phyloP scores from a whole-genome alignment of 148 eudicot genomes.

The Chenopodium quinoa region DNA sequence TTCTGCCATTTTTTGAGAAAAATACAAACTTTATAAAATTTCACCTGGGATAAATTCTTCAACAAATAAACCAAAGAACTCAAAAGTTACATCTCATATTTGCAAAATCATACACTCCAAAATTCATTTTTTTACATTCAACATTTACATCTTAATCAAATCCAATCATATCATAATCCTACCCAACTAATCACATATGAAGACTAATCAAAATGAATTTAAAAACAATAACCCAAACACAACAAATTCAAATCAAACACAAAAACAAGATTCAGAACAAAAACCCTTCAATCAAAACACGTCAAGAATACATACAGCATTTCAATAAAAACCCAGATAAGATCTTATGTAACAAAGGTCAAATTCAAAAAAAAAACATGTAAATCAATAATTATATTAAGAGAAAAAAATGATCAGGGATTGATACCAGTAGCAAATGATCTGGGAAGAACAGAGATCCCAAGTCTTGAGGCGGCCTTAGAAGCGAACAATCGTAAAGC shows the following conservation, averaged over 20 bases:
- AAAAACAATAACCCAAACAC: not conserved
- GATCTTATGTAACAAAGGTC: conserved; percentile 8
- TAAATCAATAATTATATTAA: not conserved
- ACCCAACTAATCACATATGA: not conserved
- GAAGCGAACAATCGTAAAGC: conserved; percentile 62
- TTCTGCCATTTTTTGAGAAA: not conserved
- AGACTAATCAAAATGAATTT: no score
- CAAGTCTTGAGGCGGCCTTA: conserved; percentile 56
- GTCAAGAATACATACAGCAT: not conserved
- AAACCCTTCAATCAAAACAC: not conserved
- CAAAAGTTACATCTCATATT: not conserved
- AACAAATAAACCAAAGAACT: not conserved
- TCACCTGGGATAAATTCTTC: not conserved
- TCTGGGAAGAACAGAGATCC: conserved; percentile 48
- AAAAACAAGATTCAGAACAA: not conserved
- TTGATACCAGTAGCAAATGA: conserved; percentile 59
- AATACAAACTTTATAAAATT: not conserved
- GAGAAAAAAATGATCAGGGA: not conserved
- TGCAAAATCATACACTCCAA: not conserved
- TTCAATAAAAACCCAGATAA: conserved; percentile 22
- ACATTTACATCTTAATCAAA: not conserved
- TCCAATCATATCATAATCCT: not conserved
- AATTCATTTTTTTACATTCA: not conserved
- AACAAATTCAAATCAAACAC: not conserved
- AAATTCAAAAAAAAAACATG: not conserved